phyloP scores from a whole-genome alignment of 2,329 filamentous ascomycete genomes.

The Coleophoma cylindrospora region DNA sequence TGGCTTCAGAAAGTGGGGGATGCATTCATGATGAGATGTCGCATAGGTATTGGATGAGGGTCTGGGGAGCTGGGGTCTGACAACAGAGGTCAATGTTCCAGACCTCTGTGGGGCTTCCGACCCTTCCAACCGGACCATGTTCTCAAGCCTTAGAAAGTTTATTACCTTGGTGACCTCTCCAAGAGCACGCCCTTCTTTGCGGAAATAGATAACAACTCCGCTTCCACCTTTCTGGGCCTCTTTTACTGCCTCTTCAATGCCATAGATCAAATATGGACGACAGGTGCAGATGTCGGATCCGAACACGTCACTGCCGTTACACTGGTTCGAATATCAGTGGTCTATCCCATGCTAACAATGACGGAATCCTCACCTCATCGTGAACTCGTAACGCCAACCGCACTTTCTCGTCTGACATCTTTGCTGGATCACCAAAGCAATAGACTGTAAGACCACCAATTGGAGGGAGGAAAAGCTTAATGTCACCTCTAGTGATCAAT shows the following conservation, averaged over 20 bases:
- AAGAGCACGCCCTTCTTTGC: conserved; percentile 90
- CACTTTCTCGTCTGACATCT: conserved; percentile 83
- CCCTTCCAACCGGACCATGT: conserved; percentile 78
- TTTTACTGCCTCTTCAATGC: conserved; percentile 95
- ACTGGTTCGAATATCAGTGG: conserved; percentile 39
- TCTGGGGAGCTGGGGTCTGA: conserved; percentile 86
- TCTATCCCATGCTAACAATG: conserved; percentile 1
- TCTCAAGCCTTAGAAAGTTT: conserved; percentile 58
- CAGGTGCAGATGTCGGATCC: conserved; percentile 98
- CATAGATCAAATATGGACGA: conserved; percentile 91
- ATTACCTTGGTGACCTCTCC: conserved; percentile 65
- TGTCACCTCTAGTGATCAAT: conserved; percentile 88
- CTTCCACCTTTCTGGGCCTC: conserved; percentile 92
- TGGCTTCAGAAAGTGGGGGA: conserved; percentile 4
- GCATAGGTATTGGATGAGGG: conserved; percentile 27
- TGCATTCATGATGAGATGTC: conserved; percentile 10
- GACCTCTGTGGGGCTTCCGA: conserved; percentile 82
- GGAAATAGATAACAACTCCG: conserved; percentile 96
- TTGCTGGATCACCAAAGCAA: conserved; percentile 91
- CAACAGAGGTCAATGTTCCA: conserved; percentile 88
- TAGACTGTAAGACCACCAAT: conserved; percentile 94
- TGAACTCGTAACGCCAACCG: conserved; percentile 81
- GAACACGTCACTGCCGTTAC: conserved; percentile 96
- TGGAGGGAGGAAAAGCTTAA: conserved; percentile 92
- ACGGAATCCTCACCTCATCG: conserved; percentile 39